Evolutionary conservation across 2,329 filamentous ascomycete species (phyloP).

Genomic region (Nemania sp.): DNA sequence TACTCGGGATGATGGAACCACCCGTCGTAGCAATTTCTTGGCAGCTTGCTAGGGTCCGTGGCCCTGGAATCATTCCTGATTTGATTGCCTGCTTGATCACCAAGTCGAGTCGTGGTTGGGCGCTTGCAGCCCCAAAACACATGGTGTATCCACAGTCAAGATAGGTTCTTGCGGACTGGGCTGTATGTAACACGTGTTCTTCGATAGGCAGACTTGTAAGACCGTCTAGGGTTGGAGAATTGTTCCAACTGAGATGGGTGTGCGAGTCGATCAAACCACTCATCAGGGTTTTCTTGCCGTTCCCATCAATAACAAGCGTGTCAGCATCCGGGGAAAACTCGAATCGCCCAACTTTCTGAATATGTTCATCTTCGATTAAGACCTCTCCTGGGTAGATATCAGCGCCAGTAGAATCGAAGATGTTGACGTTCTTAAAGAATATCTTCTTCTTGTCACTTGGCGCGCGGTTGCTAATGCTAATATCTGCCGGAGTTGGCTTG

Average conservation of each 20-base stretch:
- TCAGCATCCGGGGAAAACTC: slow-evolving; percentile 47
- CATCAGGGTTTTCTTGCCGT: slow-evolving; percentile 61
- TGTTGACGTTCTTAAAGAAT: slow-evolving; percentile 50
- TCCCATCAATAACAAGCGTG: slow-evolving; percentile 54
- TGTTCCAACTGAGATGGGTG: slow-evolving; percentile 63
- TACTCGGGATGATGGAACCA: slow-evolving; percentile 57
- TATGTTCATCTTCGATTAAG: slow-evolving; percentile 47
- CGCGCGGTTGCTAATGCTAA: slow-evolving; percentile 15
- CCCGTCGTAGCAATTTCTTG: slow-evolving; percentile 60
- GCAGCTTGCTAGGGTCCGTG: slow-evolving; percentile 61
- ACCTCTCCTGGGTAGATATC: slow-evolving; percentile 50
- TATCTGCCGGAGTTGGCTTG: slow-evolving; percentile 25
- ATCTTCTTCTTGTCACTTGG: slow-evolving; percentile 38
- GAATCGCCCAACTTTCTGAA: slow-evolving; percentile 47
- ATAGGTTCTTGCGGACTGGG: slow-evolving; percentile 57
- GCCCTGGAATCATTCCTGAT: slow-evolving; percentile 60
- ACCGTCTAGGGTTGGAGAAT: slow-evolving; percentile 52
- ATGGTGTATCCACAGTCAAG: slow-evolving; percentile 64
- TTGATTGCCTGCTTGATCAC: slow-evolving; percentile 64
- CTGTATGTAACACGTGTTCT: slow-evolving; percentile 61
- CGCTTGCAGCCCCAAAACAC: slow-evolving; percentile 60
- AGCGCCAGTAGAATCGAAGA: slow-evolving; percentile 50
- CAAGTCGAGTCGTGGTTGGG: slow-evolving; percentile 59
- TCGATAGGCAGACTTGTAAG: slow-evolving; percentile 59
- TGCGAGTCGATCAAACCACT: slow-evolving; percentile 63